Evolutionary conservation across 1,284 basidiomycete species (phyloP).

Genomic region (Irpex sp.): DNA sequence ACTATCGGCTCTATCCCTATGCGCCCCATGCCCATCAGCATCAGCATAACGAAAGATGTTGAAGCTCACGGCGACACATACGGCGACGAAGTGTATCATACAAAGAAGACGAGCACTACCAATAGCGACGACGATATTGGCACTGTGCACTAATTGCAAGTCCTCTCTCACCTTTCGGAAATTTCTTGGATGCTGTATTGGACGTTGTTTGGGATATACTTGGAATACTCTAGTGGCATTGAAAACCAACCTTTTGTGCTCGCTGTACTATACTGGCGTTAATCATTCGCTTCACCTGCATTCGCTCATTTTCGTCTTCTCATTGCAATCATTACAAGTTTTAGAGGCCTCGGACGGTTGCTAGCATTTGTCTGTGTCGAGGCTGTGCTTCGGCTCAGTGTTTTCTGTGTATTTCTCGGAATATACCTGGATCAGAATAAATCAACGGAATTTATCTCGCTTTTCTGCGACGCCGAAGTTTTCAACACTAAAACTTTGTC

Average conservation of each 20-base stretch:
- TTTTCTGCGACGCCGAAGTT: background rate
- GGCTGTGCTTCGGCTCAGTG: background rate
- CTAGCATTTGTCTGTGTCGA: background rate
- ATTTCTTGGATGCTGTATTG: background rate
- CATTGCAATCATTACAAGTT: background rate
- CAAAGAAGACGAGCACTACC: background rate
- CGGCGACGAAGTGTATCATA: slow-evolving; percentile 5
- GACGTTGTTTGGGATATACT: background rate
- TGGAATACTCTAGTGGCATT: background rate
- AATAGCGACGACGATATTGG: slow-evolving; percentile 9
- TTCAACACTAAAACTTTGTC: background rate
- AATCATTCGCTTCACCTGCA: background rate
- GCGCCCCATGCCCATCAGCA: slow-evolving; percentile 14
- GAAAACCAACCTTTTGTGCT: background rate
- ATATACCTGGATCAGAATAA: background rate
- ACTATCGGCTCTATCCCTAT: slow-evolving; percentile 17
- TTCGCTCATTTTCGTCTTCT: background rate
- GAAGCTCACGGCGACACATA: slow-evolving; percentile 11
- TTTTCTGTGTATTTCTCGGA: background rate
- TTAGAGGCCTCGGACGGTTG: background rate
- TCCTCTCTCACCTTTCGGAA: background rate
- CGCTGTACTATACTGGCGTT: background rate
- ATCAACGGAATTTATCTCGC: background rate
- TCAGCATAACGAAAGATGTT: slow-evolving; percentile 18
- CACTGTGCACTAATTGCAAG: slow-evolving; percentile 3